Evolutionary conservation across 1,284 basidiomycete species (phyloP), one percentile per base, ranked within the genome.

Genomic region (Tilletia setariae): DNA sequence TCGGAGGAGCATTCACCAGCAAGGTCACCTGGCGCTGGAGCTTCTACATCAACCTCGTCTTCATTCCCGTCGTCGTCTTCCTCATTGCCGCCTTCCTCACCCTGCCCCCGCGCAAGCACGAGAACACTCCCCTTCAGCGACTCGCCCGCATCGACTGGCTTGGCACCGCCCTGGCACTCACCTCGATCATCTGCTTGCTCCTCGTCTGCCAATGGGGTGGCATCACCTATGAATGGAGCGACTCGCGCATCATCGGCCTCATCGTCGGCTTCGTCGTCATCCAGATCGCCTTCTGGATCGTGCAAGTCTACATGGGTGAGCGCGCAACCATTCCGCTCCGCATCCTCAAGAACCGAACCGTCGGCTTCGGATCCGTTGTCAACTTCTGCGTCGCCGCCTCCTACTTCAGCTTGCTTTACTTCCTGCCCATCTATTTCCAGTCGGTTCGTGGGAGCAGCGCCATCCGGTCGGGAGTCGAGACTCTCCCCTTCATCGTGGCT

Each of bases 301-400:
- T 79, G 56, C 73, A 76, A 51, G 74, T 69, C 69, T 72, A 75
- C 40, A 73, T 74, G 28, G 79, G 76, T 15, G 80, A 81, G 35
- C 40, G 67, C 2, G 80, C 82, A 0, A 78, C 81, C 67, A 77
- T 82, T 6, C 79, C 80, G 9, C 72, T 78, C 49, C 70, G 79
- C 0, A 59, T 81, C 49, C 77, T 81, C 70, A 71, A 67, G 40
- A 66, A 76, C 47, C 43, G 70, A 1, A 78, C 77, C 0, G 68
- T 75, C 30, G 69, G 69, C 15, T 72, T 75, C 40, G 74, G 74
- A 15, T 64, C 71, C 15, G 65, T 79, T 32, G 72, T 73, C 65
- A 76, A 72, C 43, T 79, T 81, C 66, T 66, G 61, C 64, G 70
- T 76, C 25, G 73, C 70, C 9, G 65, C 64, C 0, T 15, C 68